phyloP scores from a whole-genome alignment of 139 green algal genomes.

The Zygnema circumcarinatum region DNA sequence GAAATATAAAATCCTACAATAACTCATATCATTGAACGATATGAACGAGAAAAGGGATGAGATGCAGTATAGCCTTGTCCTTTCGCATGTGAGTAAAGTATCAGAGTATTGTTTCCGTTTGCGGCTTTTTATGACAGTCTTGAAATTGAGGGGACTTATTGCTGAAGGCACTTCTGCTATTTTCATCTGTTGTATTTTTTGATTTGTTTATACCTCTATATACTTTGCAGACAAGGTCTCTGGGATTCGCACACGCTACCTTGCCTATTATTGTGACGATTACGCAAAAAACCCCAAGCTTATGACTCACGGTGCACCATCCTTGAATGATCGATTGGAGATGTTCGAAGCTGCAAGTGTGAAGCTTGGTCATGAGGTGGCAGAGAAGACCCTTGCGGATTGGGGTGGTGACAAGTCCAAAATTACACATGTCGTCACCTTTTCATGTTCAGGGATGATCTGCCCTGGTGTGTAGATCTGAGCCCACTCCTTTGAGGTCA shows the following conservation, averaged over 20 bases:
- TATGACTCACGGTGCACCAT: background rate
- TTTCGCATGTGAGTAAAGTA: no score
- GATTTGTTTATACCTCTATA: no score
- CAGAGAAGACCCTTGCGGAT: constrained; percentile 38
- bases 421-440: constrained; percentile 48
- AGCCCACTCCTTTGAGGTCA: no score
- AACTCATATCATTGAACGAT: no score
- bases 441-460: constrained; percentile 31
- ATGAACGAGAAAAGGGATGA: no score
- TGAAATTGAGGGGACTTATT: no score
- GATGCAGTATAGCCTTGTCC: no score
- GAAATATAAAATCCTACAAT: no score
- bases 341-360: background rate
- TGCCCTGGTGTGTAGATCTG: constrained; percentile 46
- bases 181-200: no score
- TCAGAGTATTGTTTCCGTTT: no score
- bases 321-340: constrained; percentile 13
- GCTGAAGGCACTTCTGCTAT: no score
- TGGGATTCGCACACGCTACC: constrained; percentile 37
- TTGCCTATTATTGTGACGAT: background rate
- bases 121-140: no score
- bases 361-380: background rate
- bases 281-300: constrained; percentile 29
- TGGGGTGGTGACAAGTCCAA: constrained; percentile 24
- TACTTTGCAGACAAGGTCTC: constrained; percentile 29